Evolutionary conservation across 805 yeast species (phyloP), one percentile per base, ranked within the genome.

Genomic region (Candida qinlingensis): DNA sequence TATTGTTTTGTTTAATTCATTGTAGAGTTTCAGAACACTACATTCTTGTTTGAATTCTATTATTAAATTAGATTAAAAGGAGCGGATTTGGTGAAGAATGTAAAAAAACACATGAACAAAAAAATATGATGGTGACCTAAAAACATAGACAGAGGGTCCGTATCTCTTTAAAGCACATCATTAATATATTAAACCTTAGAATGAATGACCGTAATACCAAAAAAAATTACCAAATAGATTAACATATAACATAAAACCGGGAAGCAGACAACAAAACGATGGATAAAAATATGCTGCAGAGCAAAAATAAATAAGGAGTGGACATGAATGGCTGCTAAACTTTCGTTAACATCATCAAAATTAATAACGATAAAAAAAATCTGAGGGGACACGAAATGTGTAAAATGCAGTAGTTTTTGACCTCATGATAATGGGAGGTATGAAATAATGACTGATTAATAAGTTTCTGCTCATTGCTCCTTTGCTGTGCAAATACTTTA

Each of bases 181-280:
- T 7, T 11, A 38, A 37, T 45, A 29, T 42, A 46, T 46, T 41
- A 42, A 41, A 38, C 45, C 45, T 38, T 26, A 39, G 42, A 53
- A 51, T 41, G 54, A 51, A 47, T 42, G 56, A 51, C 54, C 51
- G 54, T 51, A 51, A 19, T 19, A 51, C 39, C 47, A 46, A 45
- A 37, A 42, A 38, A 42, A 37, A 50, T 44, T 41, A 41, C 48
- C 49, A 45, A 49, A 37, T 25, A 35, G 28, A 44, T 27, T 28
- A 31, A 27, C 38, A 47, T 27, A 44, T 9, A 44, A 19, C 33
- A 37, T 13, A 37, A 34, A 48, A 12, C n/a, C 38, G 29, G 37
- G 7, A 10, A 42, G 39, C 35, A 37, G 27, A 19, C 6, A 35
- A 10, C 8, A 30, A 19, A 19, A 19, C 2, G 19, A 19, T 19